A percentile compares a stretch with the other conserved stretches of the same genome.
Evolutionary conservation across 257 asterid genomes (phyloP).

Genomic region (Eustoma russellianum): DNA sequence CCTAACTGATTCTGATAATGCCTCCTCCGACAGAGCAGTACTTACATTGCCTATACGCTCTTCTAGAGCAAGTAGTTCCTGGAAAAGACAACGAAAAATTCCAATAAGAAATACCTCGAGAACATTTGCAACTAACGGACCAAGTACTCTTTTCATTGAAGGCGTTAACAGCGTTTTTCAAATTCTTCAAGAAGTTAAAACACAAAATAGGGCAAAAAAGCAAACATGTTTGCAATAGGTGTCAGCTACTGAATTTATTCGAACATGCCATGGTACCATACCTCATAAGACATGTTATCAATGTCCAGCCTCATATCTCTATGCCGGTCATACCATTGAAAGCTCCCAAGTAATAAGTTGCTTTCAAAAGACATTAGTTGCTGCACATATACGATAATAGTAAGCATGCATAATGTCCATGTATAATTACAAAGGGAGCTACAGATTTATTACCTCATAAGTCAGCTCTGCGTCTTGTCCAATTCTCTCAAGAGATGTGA

Average conservation of each 20-base stretch:
- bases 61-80: slow-evolving; percentile 90
- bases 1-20: slow-evolving; percentile 51
- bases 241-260: not conserved
- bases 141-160: not conserved
- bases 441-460: slow-evolving; percentile 47
- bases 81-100: slow-evolving; percentile 3
- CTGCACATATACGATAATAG: slow-evolving; percentile 27
- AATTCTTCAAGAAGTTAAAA: no score
- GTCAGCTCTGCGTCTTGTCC: slow-evolving; percentile 57
- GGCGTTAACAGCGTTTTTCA: no score
- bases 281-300: slow-evolving; percentile 96
- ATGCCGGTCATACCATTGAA: slow-evolving; percentile 68
- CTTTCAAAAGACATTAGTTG: slow-evolving; percentile 61
- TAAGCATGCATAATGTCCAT: slow-evolving; percentile 5
- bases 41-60: slow-evolving; percentile 92
- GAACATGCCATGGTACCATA: slow-evolving; percentile 11
- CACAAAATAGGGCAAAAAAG: not conserved
- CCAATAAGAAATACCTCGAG: not conserved
- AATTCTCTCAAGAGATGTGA: slow-evolving; percentile 73
- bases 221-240: not conserved
- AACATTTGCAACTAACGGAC: not conserved
- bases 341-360: slow-evolving; percentile 50
- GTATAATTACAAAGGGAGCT: not conserved
- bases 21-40: slow-evolving; percentile 78
- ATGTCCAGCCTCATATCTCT: slow-evolving; percentile 85